Conservation (phyloP, 2,329 filamentous ascomycete genomes). For the Bimuria novae-zelandiae region DNA sequence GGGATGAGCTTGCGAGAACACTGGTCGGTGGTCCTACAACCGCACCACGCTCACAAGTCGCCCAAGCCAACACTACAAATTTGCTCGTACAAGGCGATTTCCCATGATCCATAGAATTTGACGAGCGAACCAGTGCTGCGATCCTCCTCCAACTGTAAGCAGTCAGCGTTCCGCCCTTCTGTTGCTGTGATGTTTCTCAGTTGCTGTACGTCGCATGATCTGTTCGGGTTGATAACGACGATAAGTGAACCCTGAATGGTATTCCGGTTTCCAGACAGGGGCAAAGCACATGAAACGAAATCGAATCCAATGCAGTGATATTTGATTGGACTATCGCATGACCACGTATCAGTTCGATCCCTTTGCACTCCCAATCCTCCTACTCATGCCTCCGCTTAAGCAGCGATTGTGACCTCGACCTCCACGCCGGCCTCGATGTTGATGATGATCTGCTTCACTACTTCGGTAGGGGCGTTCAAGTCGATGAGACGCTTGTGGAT, state of each 20-base stretch:
- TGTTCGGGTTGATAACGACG: no score
- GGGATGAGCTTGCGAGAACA: conserved; percentile 2
- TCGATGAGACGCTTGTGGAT: conserved; percentile 99
- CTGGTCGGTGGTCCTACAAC: conserved; percentile 6
- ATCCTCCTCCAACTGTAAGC: no score
- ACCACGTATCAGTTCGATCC: conserved; percentile 30
- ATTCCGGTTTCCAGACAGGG: neutral
- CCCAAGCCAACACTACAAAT: neutral
- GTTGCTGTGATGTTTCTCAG: no score
- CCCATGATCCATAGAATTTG: neutral
- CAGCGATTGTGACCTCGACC: conserved; percentile 90
- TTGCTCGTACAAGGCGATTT: neutral
- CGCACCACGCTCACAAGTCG: conserved; percentile 3
- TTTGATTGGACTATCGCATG: conserved; percentile 30
- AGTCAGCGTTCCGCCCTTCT: no score
- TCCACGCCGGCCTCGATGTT: conserved; percentile 94
- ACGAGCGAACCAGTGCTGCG: neutral
- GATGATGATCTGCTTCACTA: conserved; percentile 95
- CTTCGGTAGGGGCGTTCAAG: conserved; percentile 97
- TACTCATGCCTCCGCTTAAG: conserved; percentile 56
- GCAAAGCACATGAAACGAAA: neutral
- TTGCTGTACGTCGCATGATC: no score
- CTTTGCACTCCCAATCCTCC: conserved; percentile 15
- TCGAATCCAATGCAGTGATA: conserved; percentile 28
- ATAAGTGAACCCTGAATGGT: neutral